Percentiles rank a stretch among this genome's conserved stretches.
Conservation (phyloP, 2,329 filamentous ascomycete genomes). For the Fusarium chaquense region DNA sequence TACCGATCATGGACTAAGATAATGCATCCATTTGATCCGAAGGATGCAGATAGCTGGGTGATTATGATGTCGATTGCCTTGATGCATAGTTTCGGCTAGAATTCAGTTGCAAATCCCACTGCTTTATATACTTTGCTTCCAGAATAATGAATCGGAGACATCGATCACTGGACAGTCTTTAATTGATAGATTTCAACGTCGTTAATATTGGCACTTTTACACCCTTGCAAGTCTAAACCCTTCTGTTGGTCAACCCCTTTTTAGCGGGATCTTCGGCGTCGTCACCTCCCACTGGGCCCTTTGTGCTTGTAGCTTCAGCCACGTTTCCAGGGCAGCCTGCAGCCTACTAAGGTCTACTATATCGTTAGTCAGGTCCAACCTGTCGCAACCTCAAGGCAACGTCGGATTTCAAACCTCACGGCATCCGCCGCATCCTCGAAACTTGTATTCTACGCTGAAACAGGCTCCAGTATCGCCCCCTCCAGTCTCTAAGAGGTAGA, state of each 20-base stretch:
- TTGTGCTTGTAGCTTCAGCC: conserved; percentile 28
- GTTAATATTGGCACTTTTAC: conserved; percentile 28
- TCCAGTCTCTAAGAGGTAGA: conserved; percentile 9
- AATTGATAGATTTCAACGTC: not conserved
- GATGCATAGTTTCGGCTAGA: not conserved
- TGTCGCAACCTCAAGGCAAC: conserved; percentile 3
- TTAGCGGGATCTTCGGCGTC: conserved; percentile 42
- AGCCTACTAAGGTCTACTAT: conserved; percentile 8
- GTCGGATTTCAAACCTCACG: conserved; percentile 22
- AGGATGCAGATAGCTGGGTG: not conserved
- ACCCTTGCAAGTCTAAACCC: conserved; percentile 24
- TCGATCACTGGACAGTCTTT: not conserved
- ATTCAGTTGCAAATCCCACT: not conserved
- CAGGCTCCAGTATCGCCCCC: not conserved
- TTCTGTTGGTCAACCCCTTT: conserved; percentile 27
- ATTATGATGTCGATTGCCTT: not conserved
- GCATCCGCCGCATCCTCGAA: conserved; percentile 8
- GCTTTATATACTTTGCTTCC: not conserved
- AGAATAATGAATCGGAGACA: not conserved
- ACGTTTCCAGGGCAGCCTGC: conserved; percentile 25
- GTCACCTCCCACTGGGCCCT: conserved; percentile 27
- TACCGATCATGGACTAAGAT: not conserved
- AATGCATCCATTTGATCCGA: not conserved
- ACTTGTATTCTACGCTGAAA: not conserved
- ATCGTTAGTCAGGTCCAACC: conserved; percentile 6